phyloP scores from a whole-genome alignment of 2,329 filamentous ascomycete species.

The Ceratocystis harringtonii region DNA sequence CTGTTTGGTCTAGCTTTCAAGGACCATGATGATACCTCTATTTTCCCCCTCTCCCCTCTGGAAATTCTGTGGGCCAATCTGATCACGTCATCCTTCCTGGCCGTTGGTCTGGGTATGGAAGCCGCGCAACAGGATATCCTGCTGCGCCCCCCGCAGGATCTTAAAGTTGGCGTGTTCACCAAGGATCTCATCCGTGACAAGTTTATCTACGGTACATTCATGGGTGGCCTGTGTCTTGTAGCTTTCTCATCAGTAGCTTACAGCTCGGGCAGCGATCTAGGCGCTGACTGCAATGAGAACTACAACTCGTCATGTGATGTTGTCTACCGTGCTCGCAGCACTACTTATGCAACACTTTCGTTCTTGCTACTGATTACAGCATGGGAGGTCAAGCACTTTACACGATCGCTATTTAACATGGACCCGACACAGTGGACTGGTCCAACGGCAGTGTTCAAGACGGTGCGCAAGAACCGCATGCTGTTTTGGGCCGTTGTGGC shows the following conservation, averaged over 20 bases:
- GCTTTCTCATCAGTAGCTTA: slow-evolving; percentile 48
- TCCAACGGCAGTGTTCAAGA: slow-evolving; percentile 37
- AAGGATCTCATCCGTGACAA: slow-evolving; percentile 50
- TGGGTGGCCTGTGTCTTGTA: slow-evolving; percentile 46
- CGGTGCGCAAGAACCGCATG: slow-evolving; percentile 56
- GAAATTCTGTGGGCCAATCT: slow-evolving; percentile 68
- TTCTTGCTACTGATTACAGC: slow-evolving; percentile 54
- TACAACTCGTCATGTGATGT: slow-evolving; percentile 36
- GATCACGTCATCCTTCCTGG: slow-evolving; percentile 55
- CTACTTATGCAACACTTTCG: slow-evolving; percentile 53
- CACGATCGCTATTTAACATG: slow-evolving; percentile 54
- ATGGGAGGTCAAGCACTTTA: slow-evolving; percentile 61
- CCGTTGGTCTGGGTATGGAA: slow-evolving; percentile 58
- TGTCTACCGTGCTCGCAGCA: slow-evolving; percentile 50
- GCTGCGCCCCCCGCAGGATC: slow-evolving; percentile 46
- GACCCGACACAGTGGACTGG: slow-evolving; percentile 36
- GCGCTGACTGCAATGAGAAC: slow-evolving; percentile 41
- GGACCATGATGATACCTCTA: slow-evolving; percentile 41
- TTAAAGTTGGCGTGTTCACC: slow-evolving; percentile 47
- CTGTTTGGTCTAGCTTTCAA: slow-evolving; percentile 56
- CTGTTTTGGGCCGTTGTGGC: slow-evolving; percentile 48
- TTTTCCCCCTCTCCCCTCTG: slow-evolving; percentile 56
- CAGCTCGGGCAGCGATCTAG: slow-evolving; percentile 33
- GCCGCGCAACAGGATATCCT: slow-evolving; percentile 54
- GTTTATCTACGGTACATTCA: slow-evolving; percentile 48